Base-by-base conservation (phyloP, 2,329 filamentous ascomycete species). In the Chaetomium strumarium region DNA sequence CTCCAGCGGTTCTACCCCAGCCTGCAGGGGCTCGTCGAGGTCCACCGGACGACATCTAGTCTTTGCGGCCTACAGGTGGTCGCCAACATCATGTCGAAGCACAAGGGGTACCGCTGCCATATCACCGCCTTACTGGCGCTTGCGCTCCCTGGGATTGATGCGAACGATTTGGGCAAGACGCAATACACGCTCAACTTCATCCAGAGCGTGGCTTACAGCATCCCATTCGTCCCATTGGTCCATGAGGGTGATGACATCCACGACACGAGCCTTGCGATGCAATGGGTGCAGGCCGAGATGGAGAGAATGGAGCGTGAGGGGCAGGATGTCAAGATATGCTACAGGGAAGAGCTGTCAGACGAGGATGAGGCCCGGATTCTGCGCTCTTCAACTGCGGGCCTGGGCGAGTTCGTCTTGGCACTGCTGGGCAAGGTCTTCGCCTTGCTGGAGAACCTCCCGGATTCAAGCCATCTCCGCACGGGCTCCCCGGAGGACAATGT, bases 101-200 rank as follows among this genome's bases (percentile, higher is more conserved):
- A 90, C 38, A 97, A 95, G 70, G 93, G 93, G n/a, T 96, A 93
- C 67, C 81, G 93, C 55, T 97, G 93, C 65, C 93, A 99, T 67
- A 85, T 99, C 58, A 99, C 93, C 1, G 92, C 92, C 0, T 74
- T 99, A 34, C 74, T 99, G n/a, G 93, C 92, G 5, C 77, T 99
- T 55, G 90, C 92, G 5, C 75, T 99, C 31, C 95, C 95, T 0
- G 95, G 93, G 19, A 95, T 99, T 53, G 95, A 99, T 70, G 91
- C 95, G 58, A 99, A 99, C 66, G 93, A 99, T 70, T 74, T 99
- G 24, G 91, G 93, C 66, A 99, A 99, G 76, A 97, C 93, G 0
- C 81, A 96, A 62, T 89, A 96, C 68, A 95, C 93, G 0, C 76
- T 99, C 53, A 89, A 91, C 60, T 96, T 96, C 67, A 93, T 99